phyloP scores from a whole-genome alignment of 2,329 filamentous ascomycete species.

The Fonsecaea monophora region DNA sequence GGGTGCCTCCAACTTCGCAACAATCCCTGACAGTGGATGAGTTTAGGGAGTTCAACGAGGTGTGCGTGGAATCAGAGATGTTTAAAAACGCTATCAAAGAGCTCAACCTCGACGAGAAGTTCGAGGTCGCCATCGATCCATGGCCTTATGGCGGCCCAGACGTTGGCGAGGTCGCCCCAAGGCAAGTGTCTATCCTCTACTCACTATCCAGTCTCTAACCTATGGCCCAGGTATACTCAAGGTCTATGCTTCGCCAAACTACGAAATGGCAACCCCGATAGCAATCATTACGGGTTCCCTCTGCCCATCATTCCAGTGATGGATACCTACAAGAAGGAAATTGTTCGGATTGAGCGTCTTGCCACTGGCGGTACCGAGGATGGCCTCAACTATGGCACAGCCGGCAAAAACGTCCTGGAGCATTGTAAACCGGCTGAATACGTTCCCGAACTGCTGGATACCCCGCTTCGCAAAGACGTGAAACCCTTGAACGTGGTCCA shows the following conservation, averaged over 20 bases:
- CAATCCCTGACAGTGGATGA: constrained; percentile 58
- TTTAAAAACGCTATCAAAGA: constrained; percentile 60
- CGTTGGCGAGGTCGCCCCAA: constrained; percentile 56
- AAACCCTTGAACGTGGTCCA: constrained; percentile 78
- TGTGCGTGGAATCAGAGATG: constrained; percentile 59
- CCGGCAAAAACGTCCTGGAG: constrained; percentile 56
- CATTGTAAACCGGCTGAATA: constrained; percentile 62
- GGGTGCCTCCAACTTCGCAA: constrained; percentile 57
- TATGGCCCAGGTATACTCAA: constrained; percentile 56
- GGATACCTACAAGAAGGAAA: constrained; percentile 61
- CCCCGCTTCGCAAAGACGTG: constrained; percentile 57
- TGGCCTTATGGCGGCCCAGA: constrained; percentile 65
- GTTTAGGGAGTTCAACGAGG: constrained; percentile 55
- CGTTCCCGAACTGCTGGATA: constrained; percentile 56
- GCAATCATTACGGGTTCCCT: constrained; percentile 69
- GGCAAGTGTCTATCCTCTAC: constrained; percentile 43
- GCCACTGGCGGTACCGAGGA: constrained; percentile 60
- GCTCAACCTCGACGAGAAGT: constrained; percentile 61
- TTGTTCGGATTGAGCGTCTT: constrained; percentile 65
- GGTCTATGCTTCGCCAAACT: constrained; percentile 60
- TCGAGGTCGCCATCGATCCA: constrained; percentile 62
- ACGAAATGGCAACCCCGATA: constrained; percentile 58
- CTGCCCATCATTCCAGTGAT: constrained; percentile 66
- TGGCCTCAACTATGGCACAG: constrained; percentile 50
- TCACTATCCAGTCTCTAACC: constrained; percentile 17